These are phyloP conservation scores for Westerdykella aurantiaca DNA, from an alignment of 2,329 filamentous ascomycete genomes.

Conservation along the genomic window DNA sequence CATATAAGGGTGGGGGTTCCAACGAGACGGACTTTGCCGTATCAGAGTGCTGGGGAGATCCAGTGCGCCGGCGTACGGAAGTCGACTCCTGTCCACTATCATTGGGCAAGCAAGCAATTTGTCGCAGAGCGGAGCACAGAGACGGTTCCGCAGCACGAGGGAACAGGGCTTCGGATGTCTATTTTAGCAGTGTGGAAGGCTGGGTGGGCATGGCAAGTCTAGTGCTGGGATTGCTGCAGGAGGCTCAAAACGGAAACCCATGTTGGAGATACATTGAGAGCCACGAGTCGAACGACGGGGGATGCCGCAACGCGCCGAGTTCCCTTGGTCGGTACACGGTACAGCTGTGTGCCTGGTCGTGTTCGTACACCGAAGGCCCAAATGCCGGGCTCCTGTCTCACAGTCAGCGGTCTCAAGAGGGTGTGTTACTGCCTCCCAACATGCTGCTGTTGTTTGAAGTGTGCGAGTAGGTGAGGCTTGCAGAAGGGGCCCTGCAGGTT, in stretches of 20 bases:
- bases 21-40: constrained; percentile 5
- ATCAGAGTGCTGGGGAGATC: neutral
- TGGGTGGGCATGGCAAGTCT: neutral
- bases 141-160: neutral
- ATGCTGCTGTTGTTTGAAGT: too few species aligned
- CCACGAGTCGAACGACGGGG: neutral
- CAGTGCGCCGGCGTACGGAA: constrained; percentile 1
- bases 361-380: too few species aligned
- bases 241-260: constrained; percentile 2
- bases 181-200: constrained; percentile 1
- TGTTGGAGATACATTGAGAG: constrained; percentile 2
- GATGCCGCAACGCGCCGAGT: too few species aligned
- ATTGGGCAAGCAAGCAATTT: constrained; percentile 2
- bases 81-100: neutral
- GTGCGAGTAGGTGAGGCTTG: too few species aligned
- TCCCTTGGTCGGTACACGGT: neutral
- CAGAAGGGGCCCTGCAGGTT: too few species aligned
- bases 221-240: constrained; percentile 6
- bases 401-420: too few species aligned
- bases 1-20: constrained; percentile 5
- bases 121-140: too few species aligned
- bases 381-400: too few species aligned
- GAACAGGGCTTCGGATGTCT: constrained; percentile 2
- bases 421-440: too few species aligned
- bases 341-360: neutral